Evolutionary conservation across 2,329 filamentous ascomycete species (phyloP).

Genomic region (Cercospora beticola): DNA sequence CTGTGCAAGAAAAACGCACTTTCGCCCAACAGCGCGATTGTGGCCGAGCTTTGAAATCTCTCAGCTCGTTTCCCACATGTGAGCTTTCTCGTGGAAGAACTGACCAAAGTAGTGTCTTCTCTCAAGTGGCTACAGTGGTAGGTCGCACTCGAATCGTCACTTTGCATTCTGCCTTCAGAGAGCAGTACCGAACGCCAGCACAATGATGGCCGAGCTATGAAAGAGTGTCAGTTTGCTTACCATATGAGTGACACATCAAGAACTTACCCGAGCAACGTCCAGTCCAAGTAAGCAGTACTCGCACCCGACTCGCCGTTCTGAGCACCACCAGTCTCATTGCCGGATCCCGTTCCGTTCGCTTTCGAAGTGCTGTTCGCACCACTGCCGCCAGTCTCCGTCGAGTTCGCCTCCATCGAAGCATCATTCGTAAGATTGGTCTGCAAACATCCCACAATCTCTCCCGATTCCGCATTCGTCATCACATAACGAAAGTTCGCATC

Average conservation of each 20-base stretch:
- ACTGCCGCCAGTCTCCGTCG: neutral
- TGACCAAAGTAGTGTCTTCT: too few relatives aligned
- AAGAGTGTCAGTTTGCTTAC: neutral
- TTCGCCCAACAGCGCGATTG: too few relatives aligned
- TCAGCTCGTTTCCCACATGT: too few relatives aligned
- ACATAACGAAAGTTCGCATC: neutral
- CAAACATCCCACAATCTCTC: conserved; percentile 1
- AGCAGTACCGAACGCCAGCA: neutral
- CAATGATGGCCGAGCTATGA: neutral
- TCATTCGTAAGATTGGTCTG: conserved; percentile 4
- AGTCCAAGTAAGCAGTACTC: neutral
- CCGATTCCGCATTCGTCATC: neutral
- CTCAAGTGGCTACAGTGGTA: too few relatives aligned
- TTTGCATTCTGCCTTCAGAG: neutral
- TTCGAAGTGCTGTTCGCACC: neutral
- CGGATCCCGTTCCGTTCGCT: neutral
- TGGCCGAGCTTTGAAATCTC: too few relatives aligned
- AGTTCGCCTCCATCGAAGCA: neutral
- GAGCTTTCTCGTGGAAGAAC: too few relatives aligned
- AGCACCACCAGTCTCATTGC: neutral
- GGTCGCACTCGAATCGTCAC: neutral
- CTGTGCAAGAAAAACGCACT: too few relatives aligned
- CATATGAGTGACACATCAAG: neutral
- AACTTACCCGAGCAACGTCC: neutral
- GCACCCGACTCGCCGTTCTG: neutral